Base-by-base conservation (phyloP, 148 eudicot genomes). In the Agrostemma githago region DNA sequence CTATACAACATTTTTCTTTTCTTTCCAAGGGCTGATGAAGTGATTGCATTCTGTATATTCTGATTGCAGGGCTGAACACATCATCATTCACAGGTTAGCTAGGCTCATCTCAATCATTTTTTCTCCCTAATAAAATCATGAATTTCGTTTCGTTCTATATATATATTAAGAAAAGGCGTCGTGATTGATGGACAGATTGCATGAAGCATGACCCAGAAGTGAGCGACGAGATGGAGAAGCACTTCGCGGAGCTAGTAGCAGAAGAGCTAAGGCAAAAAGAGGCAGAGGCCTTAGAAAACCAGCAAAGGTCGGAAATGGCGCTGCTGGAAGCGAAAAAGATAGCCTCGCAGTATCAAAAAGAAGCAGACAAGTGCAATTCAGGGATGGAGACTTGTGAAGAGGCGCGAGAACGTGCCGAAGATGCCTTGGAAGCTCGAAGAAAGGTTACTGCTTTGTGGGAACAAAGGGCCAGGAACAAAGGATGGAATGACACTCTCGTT, bases 381-480 rank as follows among this genome's bases (percentile, higher is more conserved):
- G 92, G 98, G 15, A 93, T 93, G 98, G 92, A 88, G 72, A 90
- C 98, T 8, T 90, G 93, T 59, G 98, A 93, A 78, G 93, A 87
- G 77, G 97, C 97, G 9, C 85, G 93, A 78, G 93, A 88, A 77
- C 83, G 86, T 51, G 89, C 96, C 34, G 98, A 90, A 67, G 86
- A 83, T 7, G 83, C 86, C 77, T 70, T 89, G 41, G 72, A 72
- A 53, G 87, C 83, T 44, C 98, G 89, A 38, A 82, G 80, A 75
- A 79, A 72, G 75, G 64, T 87, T 20, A 85, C 84, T 76, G 72
- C 80, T 2, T 81, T 79, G 82, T 93, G 94, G 94, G 92, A 90
- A 78, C 68, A 64, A 38, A 88, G 96, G 67, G 98, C 96, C 40
- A 89, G 90, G 3, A 82, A 83, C 10, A 87, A 79, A 84, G 96